These are phyloP conservation scores for Colletotrichum neosansevieriae DNA, from an alignment of 2,329 filamentous ascomycete genomes.

Conservation along the genomic window DNA sequence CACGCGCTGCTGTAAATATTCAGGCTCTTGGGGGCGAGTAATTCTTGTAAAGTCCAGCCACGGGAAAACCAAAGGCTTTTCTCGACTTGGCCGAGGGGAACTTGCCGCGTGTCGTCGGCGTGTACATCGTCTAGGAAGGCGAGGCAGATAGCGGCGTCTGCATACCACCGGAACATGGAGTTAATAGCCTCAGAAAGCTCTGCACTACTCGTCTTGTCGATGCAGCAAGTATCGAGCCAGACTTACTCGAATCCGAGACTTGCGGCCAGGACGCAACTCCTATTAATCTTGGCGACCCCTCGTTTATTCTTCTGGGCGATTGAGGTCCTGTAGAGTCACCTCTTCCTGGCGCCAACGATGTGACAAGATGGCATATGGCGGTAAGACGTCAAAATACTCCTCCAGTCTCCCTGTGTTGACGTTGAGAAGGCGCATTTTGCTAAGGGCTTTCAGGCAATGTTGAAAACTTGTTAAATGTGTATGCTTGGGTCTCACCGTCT, in stretches of 20 bases:
- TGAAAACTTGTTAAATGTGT: not conserved
- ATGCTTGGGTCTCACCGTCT: too few relatives aligned
- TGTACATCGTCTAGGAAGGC: constrained; percentile 35
- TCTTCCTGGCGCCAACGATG: too few relatives aligned
- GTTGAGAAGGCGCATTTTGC: constrained; percentile 47
- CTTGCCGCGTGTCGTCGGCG: not conserved
- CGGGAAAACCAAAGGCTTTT: constrained; percentile 43
- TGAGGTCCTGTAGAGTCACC: too few relatives aligned
- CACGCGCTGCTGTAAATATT: constrained; percentile 43
- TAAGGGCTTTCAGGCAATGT: not conserved
- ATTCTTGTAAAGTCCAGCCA: constrained; percentile 46
- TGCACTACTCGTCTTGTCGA: constrained; percentile 37
- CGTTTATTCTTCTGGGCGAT: too few relatives aligned
- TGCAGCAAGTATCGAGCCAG: constrained; percentile 41
- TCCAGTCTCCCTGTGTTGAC: constrained; percentile 41
- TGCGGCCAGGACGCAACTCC: constrained; percentile 40
- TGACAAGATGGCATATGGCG: too few relatives aligned
- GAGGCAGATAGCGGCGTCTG: constrained; percentile 30
- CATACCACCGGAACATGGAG: constrained; percentile 41
- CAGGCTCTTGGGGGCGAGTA: constrained; percentile 43
- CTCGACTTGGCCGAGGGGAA: constrained; percentile 3
- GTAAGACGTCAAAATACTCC: constrained; percentile 41
- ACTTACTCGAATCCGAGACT: constrained; percentile 16
- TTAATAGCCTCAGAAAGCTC: constrained; percentile 39
- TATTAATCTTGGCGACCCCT: constrained; percentile 45